Evolutionary conservation across 2,329 filamentous ascomycete species (phyloP).

Genomic region (Seiridium cupressi): DNA sequence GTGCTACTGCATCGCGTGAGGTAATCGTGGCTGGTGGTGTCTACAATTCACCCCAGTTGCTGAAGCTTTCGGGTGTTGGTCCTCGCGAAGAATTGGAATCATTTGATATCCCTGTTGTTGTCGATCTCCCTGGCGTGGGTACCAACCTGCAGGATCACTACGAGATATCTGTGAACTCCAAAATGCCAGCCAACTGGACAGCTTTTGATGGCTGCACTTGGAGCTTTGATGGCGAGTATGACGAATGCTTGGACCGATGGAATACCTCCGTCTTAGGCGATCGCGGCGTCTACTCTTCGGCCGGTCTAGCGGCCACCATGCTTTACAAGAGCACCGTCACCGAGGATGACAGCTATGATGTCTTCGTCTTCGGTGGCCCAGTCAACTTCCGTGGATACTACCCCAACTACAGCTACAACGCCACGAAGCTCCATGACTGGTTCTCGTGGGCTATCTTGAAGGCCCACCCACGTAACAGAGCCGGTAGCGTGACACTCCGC

Average conservation of each 20-base stretch:
- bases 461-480: slow-evolving; percentile 55
- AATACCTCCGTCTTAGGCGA: slow-evolving; percentile 13
- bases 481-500: slow-evolving; percentile 60
- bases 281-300: slow-evolving; percentile 31
- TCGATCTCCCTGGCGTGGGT: slow-evolving; percentile 56
- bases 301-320: slow-evolving; percentile 29
- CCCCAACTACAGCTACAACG: slow-evolving; percentile 31
- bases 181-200: slow-evolving; percentile 35
- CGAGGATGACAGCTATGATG: slow-evolving; percentile 27
- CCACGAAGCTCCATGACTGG: slow-evolving; percentile 33
- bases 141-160: slow-evolving; percentile 57
- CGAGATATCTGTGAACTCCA: slow-evolving; percentile 43
- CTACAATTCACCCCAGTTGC: slow-evolving; percentile 51
- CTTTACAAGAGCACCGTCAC: slow-evolving; percentile 25
- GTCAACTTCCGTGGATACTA: slow-evolving; percentile 38
- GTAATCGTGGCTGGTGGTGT: slow-evolving; percentile 49
- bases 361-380: slow-evolving; percentile 37
- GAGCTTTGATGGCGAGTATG: slow-evolving; percentile 25
- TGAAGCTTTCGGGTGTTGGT: slow-evolving; percentile 48
- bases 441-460: slow-evolving; percentile 50
- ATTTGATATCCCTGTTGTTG: slow-evolving; percentile 37
- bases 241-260: slow-evolving; percentile 29
- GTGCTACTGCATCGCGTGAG: slow-evolving; percentile 40
- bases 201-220: slow-evolving; percentile 33
- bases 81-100: slow-evolving; percentile 35